Conservation (phyloP, 345 rosid species). For the Populus alba region DNA sequence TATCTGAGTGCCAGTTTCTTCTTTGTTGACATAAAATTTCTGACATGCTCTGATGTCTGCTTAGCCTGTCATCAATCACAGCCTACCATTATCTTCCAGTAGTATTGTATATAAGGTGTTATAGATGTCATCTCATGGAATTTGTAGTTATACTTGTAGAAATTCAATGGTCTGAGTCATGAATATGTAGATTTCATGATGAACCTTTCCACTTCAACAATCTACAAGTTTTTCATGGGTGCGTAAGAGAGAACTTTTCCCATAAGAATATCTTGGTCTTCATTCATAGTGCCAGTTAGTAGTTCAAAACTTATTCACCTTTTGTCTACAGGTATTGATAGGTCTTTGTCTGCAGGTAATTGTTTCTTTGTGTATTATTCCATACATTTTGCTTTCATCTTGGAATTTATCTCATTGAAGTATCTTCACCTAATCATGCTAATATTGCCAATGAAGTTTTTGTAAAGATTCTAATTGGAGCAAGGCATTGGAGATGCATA, state of each 20-base stretch:
- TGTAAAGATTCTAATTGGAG: background rate
- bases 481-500: background rate
- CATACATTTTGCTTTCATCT: background rate
- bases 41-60: background rate
- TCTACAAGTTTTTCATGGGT: background rate
- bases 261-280: background rate
- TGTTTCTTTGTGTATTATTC: too few species aligned
- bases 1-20: background rate
- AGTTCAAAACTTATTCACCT: background rate
- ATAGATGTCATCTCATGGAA: too few species aligned
- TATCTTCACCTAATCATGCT: background rate
- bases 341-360: background rate
- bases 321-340: background rate
- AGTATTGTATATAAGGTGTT: too few species aligned
- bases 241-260: background rate
- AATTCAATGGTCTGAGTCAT: background rate
- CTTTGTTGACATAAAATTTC: background rate
- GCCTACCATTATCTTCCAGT: background rate
- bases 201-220: background rate
- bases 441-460: background rate
- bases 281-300: background rate
- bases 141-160: background rate
- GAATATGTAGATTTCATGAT: too few species aligned
- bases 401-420: background rate
- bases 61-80: background rate